Evolutionary conservation across 1,284 basidiomycete species (phyloP), one percentile per base, ranked within the genome.

Genomic region (Ganoderma leucocontextum): DNA sequence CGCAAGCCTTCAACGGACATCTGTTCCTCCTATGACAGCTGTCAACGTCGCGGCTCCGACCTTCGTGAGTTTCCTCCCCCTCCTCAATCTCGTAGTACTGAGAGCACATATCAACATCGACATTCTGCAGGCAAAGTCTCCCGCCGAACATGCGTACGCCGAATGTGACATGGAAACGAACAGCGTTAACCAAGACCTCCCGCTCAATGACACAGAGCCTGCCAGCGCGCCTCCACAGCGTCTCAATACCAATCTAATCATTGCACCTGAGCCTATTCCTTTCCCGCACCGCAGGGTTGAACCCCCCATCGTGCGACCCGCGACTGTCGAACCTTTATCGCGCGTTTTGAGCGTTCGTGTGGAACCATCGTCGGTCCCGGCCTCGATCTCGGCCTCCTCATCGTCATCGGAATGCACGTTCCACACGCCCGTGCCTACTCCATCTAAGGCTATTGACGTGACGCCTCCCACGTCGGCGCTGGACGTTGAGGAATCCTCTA

Each of bases 261-360:
- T 60, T 35, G 61, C 55, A 17, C 55, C 65, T 9, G 42, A 41
- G 25, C n/a, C 65, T 29, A 35, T 49, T 8, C 6, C 61, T 2
- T 63, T 63, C 35, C 63, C 63, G 29, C 8, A 9, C 4, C 35
- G 53, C 13, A 63, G 10, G 15, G 60, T 59, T 36, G 61, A 55
- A 13, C n/a, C 35, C 15, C 63, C 60, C 22, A 29, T 60, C 36
- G 8, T 53, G 8, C 65, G 59, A 19, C 60, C 63, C 0, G 60
- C 60, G 19, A 70, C 69, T 4, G 63, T 60, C 22, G 63, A 63
- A 35, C 55, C 69, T 35, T 25, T 65, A 29, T 63, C 63, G 19
- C 38, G 63, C 38, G 25, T 67, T 12, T 49, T 47, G 12, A 60
- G 42, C 25, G 65, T 60, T 8, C 8, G 10, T 10, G 36, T 63